A percentile compares a stretch with the other conserved stretches of the same genome.
Conservation (phyloP, 768 basidiomycete species). For the Nidularia pulvinata region DNA sequence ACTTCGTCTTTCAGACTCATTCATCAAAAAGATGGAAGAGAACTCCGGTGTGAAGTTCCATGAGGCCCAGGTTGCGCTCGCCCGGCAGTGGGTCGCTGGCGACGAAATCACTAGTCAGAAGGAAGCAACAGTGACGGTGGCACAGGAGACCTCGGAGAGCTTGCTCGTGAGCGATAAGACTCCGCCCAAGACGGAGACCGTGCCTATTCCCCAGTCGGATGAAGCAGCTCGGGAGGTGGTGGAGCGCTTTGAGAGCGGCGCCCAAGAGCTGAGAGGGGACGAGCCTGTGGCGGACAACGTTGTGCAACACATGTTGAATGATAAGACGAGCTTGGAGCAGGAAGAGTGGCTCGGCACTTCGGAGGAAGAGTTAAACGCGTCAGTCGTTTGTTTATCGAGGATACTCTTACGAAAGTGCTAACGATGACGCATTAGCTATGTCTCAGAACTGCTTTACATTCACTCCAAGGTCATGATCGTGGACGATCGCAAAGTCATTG, state of each 20-base stretch:
- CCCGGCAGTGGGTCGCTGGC: constrained; percentile 70
- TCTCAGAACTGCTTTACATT: constrained; percentile 81
- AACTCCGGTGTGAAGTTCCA: constrained; percentile 79
- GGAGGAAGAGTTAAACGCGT: constrained; percentile 83
- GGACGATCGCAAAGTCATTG: constrained; percentile 88
- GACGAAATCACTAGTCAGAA: constrained; percentile 38
- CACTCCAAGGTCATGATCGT: constrained; percentile 95
- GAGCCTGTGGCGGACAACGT: constrained; percentile 75
- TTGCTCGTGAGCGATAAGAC: constrained; percentile 54
- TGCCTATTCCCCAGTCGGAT: constrained; percentile 64
- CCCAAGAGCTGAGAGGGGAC: constrained; percentile 52
- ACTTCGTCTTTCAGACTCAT: constrained; percentile 4
- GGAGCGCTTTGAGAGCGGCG: constrained; percentile 69
- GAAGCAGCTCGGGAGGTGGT: constrained; percentile 73
- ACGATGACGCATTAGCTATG: constrained; percentile 49
- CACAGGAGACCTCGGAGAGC: constrained; percentile 47
- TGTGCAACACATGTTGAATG: constrained; percentile 75
- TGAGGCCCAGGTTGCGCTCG: constrained; percentile 85
- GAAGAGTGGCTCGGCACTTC: constrained; percentile 87
- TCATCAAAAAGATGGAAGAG: constrained; percentile 73
- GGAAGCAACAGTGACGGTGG: constrained; percentile 58
- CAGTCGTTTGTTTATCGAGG: constrained; percentile 28
- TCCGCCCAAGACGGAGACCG: constrained; percentile 50
- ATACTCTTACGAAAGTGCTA: not conserved
- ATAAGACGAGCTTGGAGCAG: constrained; percentile 58